Conservation (phyloP, 2,329 filamentous ascomycete genomes). For the Xylariales sp. region DNA sequence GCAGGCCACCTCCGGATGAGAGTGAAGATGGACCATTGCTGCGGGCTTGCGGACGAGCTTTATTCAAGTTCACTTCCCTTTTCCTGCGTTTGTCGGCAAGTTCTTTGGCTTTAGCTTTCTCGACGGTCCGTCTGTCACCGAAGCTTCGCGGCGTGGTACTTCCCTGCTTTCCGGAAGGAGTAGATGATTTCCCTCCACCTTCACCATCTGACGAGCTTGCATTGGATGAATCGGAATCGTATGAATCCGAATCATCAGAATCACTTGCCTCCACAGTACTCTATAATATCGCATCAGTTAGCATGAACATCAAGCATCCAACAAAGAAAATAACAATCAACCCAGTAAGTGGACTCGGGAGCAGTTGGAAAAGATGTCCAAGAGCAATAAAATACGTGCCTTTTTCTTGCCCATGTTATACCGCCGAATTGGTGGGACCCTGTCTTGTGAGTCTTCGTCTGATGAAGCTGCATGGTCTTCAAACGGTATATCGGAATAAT, state of each 20-base stretch:
- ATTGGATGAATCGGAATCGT: constrained; percentile 18
- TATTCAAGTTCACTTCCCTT: constrained; percentile 64
- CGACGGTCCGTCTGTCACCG: constrained; percentile 39
- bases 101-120: constrained; percentile 42
- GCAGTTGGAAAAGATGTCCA: not conserved
- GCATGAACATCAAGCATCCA: constrained; percentile 25
- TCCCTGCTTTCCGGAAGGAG: constrained; percentile 11
- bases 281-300: constrained; percentile 23
- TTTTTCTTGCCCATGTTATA: constrained; percentile 28
- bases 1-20: constrained; percentile 37
- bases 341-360: too few relatives aligned
- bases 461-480: too few relatives aligned
- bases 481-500: constrained; percentile 22
- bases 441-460: constrained; percentile 11
- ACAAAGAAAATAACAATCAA: too few relatives aligned
- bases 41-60: constrained; percentile 18
- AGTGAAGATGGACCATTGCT: constrained; percentile 46
- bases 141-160: constrained; percentile 34
- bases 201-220: constrained; percentile 9
- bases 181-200: constrained; percentile 3
- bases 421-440: constrained; percentile 18
- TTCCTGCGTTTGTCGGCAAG: constrained; percentile 57
- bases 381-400: constrained; percentile 13
- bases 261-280: constrained; percentile 27
- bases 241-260: constrained; percentile 30